A percentile compares a stretch with the other conserved stretches of the same genome.
phyloP scores from a whole-genome alignment of 2,329 filamentous ascomycete species.

The Arthrobotrys pseudoclavata region DNA sequence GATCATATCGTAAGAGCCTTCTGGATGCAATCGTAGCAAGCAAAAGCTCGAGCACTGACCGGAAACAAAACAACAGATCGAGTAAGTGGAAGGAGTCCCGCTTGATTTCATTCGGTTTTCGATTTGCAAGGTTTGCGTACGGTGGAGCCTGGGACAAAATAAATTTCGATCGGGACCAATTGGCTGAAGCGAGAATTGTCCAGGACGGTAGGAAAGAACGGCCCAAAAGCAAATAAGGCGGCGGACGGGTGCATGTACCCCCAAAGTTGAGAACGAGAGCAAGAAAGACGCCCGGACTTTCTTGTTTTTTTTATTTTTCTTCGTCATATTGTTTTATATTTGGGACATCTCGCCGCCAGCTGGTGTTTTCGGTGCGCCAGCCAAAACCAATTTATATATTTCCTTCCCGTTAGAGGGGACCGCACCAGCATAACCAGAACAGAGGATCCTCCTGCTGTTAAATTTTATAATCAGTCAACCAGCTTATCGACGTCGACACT shows the following conservation, averaged over 20 bases:
- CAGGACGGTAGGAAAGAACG: conserved; percentile 35
- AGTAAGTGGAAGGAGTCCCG: conserved; percentile 47
- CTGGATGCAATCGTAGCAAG: conserved; percentile 7
- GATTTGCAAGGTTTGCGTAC: conserved; percentile 45
- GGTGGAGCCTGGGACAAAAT: conserved; percentile 22
- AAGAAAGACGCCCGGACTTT: conserved; percentile 46
- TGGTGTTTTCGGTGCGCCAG: conserved; percentile 47
- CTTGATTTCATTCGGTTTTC: conserved; percentile 53
- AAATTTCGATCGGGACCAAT: conserved; percentile 58
- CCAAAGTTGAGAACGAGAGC: conserved; percentile 26
- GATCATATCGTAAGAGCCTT: not conserved
- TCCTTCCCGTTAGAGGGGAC: conserved; percentile 14
- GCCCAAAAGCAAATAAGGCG: conserved; percentile 28
- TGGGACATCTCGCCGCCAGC: conserved; percentile 36
- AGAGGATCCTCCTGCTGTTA: conserved; percentile 6
- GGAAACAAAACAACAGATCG: conserved; percentile 50
- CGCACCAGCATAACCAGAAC: conserved; percentile 18
- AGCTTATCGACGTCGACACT: conserved; percentile 34
- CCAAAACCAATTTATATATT: conserved; percentile 55
- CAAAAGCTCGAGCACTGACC: conserved; percentile 24
- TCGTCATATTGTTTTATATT: conserved; percentile 58
- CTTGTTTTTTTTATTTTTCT: conserved; percentile 20
- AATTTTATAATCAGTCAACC: conserved; percentile 11
- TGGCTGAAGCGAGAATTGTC: conserved; percentile 60
- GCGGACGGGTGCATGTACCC: conserved; percentile 18